Evolutionary conservation across 306 rosid genomes (phyloP).

Genomic region (Oxytropis ochrocephala): DNA sequence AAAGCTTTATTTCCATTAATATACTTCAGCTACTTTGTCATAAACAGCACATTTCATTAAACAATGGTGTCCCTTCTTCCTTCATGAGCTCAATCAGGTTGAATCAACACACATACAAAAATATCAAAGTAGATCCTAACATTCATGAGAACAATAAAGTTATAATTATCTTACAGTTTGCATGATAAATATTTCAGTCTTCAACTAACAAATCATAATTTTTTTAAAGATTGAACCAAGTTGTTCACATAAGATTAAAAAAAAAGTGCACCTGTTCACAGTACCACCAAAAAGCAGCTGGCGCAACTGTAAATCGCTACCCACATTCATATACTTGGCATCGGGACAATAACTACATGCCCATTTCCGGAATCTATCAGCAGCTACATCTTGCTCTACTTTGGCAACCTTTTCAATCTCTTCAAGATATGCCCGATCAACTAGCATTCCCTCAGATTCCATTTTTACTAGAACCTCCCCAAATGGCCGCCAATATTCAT

Average conservation of each 20-base stretch:
- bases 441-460: conserved; percentile 97
- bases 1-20: neutral
- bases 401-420: conserved; percentile 82
- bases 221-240: neutral
- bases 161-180: neutral
- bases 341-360: conserved; percentile 75
- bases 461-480: conserved; percentile 80
- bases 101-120: neutral
- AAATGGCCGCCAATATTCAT: conserved; percentile 83
- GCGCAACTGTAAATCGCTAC: conserved; percentile 89
- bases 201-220: neutral
- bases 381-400: conserved; percentile 77
- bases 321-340: conserved; percentile 89
- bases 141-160: neutral
- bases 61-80: neutral
- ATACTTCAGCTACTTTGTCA: neutral
- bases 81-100: neutral
- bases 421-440: conserved; percentile 75
- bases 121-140: neutral
- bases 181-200: neutral
- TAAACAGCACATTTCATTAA: neutral
- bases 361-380: conserved; percentile 80
- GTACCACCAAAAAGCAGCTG: conserved; percentile 85
- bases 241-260: neutral
- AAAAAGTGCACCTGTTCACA: conserved; percentile 51